A percentile compares a stretch with the other conserved stretches of the same genome.
phyloP scores from a whole-genome alignment of 2,329 filamentous ascomycete species.

The Colletotrichum noveboracense region DNA sequence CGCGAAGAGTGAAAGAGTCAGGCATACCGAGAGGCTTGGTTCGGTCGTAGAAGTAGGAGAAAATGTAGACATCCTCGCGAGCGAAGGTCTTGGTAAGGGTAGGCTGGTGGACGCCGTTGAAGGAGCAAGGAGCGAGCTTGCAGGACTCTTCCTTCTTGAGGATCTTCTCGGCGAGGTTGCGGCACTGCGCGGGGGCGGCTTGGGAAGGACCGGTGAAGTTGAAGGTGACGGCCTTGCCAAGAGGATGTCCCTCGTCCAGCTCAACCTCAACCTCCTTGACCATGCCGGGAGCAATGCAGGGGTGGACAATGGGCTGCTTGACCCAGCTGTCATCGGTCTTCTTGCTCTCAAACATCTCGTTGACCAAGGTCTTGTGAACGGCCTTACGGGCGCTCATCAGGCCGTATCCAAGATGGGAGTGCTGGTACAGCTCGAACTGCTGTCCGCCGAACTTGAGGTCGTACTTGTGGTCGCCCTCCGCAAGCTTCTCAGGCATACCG shows the following conservation, averaged over 20 bases:
- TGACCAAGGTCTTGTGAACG: slow-evolving; percentile 77
- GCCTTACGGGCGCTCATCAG: slow-evolving; percentile 93
- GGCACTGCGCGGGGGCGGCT: slow-evolving; percentile 84
- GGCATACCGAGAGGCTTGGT: slow-evolving; percentile 95
- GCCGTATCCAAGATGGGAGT: slow-evolving; percentile 96
- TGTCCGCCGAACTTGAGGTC: slow-evolving; percentile 87
- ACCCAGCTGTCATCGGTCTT: slow-evolving; percentile 70
- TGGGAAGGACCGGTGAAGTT: slow-evolving; percentile 87
- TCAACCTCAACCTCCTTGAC: slow-evolving; percentile 75
- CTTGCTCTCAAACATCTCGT: slow-evolving; percentile 71
- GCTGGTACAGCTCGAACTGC: slow-evolving; percentile 93
- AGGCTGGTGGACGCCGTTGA: slow-evolving; percentile 96
- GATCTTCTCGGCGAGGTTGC: slow-evolving; percentile 87
- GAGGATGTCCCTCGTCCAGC: slow-evolving; percentile 67
- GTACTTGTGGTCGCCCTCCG: slow-evolving; percentile 96
- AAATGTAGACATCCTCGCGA: slow-evolving; percentile 90
- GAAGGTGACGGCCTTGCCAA: slow-evolving; percentile 70
- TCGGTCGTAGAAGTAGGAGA: slow-evolving; percentile 98
- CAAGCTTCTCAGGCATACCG: slow-evolving; percentile 84
- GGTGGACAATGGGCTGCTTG: slow-evolving; percentile 75
- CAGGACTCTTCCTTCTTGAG: slow-evolving; percentile 87
- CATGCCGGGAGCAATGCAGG: slow-evolving; percentile 86
- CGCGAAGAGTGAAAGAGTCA: slow-evolving; percentile 91
- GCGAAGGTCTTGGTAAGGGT: slow-evolving; percentile 90
- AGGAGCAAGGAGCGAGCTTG: slow-evolving; percentile 89